phyloP scores from a whole-genome alignment of 2,329 filamentous ascomycete genomes.

The Tolypocladium cylindrosporum region DNA sequence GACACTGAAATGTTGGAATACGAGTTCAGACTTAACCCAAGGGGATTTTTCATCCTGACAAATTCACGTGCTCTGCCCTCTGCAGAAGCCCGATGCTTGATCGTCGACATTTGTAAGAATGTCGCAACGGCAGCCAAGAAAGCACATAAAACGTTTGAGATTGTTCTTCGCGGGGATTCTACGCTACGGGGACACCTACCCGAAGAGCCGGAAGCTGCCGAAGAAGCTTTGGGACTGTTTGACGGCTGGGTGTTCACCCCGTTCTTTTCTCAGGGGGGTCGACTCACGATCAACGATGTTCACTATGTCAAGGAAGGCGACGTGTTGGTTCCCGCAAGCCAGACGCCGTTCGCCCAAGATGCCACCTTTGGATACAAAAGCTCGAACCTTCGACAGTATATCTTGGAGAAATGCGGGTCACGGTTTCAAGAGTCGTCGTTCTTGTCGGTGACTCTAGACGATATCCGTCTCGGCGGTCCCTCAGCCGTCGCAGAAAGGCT shows the following conservation, averaged over 20 bases:
- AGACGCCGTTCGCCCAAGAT: constrained; percentile 46
- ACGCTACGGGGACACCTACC: constrained; percentile 46
- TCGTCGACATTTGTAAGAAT: constrained; percentile 37
- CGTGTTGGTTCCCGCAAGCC: constrained; percentile 26
- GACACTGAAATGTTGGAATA: constrained; percentile 30
- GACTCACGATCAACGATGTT: constrained; percentile 43
- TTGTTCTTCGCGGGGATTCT: constrained; percentile 45
- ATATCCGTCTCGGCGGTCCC: constrained; percentile 21
- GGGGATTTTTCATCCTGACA: constrained; percentile 49
- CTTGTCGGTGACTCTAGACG: constrained; percentile 14
- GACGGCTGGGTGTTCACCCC: constrained; percentile 45
- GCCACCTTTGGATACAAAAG: constrained; percentile 46
- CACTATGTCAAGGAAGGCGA: constrained; percentile 47
- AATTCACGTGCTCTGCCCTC: constrained; percentile 45
- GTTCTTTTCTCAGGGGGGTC: constrained; percentile 46
- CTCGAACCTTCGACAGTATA: constrained; percentile 36
- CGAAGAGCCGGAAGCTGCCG: constrained; percentile 39
- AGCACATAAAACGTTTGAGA: constrained; percentile 32
- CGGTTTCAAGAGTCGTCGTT: constrained; percentile 14
- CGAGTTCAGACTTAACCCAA: constrained; percentile 28
- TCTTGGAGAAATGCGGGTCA: constrained; percentile 37
- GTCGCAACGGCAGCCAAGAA: constrained; percentile 32
- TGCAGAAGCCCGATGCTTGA: constrained; percentile 31
- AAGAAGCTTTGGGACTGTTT: constrained; percentile 34
- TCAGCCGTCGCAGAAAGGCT: constrained; percentile 13